Percentiles rank a stretch among this genome's conserved stretches.
Conservation (phyloP, 2,329 filamentous ascomycete species). For the Apiospora koreana region DNA sequence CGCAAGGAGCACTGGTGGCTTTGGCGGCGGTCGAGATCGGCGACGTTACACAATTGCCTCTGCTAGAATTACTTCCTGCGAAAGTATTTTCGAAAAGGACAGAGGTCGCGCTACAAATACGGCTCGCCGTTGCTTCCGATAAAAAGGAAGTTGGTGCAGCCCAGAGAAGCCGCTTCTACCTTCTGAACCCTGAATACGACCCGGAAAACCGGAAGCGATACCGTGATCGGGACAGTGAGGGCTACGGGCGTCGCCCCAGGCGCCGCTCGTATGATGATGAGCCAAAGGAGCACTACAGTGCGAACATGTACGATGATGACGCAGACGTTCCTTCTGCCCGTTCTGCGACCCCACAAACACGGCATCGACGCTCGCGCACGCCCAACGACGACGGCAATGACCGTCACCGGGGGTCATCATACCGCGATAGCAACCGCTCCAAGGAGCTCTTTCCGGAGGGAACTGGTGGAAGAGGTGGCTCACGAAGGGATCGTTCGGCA, state of each 20-base stretch:
- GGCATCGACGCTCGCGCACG: constrained; percentile 38
- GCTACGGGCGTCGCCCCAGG: constrained; percentile 29
- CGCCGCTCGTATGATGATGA: constrained; percentile 45
- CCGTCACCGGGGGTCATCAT: constrained; percentile 25
- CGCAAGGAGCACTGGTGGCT: constrained; percentile 55
- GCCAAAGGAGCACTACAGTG: constrained; percentile 63
- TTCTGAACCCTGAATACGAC: constrained; percentile 87
- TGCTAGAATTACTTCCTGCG: constrained; percentile 66
- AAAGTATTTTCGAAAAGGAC: constrained; percentile 70
- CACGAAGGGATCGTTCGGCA: constrained; percentile 50
- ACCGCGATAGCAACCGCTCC: constrained; percentile 43
- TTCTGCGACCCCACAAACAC: constrained; percentile 23
- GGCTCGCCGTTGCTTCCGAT: constrained; percentile 74
- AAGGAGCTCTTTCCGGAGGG: constrained; percentile 65
- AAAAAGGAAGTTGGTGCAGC: constrained; percentile 79
- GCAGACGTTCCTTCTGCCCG: constrained; percentile 38
- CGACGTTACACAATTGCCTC: constrained; percentile 56
- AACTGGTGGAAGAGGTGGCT: constrained; percentile 27
- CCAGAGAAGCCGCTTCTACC: constrained; percentile 84
- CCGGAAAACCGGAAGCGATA: constrained; percentile 71
- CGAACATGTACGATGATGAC: constrained; percentile 81
- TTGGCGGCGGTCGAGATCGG: constrained; percentile 53
- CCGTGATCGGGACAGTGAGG: constrained; percentile 54
- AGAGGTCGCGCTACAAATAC: constrained; percentile 68
- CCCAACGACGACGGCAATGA: constrained; percentile 27